Evolutionary conservation across 176 grass and related monocot genomes (phyloP).

Genomic region (Chrysopogon serrulatus): DNA sequence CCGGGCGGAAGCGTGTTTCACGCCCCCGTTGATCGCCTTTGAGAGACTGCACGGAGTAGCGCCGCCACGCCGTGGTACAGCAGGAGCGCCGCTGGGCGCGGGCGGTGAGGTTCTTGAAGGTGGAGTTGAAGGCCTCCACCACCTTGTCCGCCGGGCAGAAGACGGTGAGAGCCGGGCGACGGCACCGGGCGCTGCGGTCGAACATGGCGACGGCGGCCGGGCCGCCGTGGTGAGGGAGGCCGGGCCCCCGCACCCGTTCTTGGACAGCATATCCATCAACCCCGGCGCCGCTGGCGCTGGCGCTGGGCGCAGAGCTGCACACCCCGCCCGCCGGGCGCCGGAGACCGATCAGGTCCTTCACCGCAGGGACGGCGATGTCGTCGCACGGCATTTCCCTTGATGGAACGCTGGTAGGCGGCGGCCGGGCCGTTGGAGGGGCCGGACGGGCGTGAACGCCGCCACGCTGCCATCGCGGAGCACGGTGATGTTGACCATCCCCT

Average conservation of each 20-base stretch:
- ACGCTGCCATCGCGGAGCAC: neutral
- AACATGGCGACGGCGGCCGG: constrained; percentile 18
- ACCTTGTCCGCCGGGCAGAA: constrained; percentile 56
- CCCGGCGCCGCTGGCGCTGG: constrained; percentile 4
- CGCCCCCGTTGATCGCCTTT: constrained; percentile 33
- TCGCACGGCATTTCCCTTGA: constrained; percentile 32
- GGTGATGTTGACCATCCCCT: constrained; percentile 38
- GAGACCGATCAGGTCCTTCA: constrained; percentile 42
- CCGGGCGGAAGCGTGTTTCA: constrained; percentile 35
- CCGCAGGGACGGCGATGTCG: constrained; percentile 55
- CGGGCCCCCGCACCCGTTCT: constrained; percentile 46
- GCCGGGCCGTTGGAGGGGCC: neutral
- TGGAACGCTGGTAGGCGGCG: constrained; percentile 30
- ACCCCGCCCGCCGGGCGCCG: neutral
- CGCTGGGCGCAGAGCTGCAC: neutral
- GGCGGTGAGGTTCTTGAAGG: constrained; percentile 44
- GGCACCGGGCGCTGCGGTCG: neutral
- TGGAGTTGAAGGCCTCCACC: constrained; percentile 38
- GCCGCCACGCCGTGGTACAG: constrained; percentile 56
- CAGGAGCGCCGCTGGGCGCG: constrained; percentile 17
- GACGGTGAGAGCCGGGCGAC: constrained; percentile 35
- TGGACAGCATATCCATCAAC: constrained; percentile 37
- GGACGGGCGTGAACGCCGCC: neutral
- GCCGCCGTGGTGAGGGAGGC: constrained; percentile 23
- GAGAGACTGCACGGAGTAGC: constrained; percentile 45